A percentile compares a stretch with the other conserved stretches of the same genome.
Conservation (phyloP, 2,329 filamentous ascomycete genomes). For the Stenocarpella maydis region DNA sequence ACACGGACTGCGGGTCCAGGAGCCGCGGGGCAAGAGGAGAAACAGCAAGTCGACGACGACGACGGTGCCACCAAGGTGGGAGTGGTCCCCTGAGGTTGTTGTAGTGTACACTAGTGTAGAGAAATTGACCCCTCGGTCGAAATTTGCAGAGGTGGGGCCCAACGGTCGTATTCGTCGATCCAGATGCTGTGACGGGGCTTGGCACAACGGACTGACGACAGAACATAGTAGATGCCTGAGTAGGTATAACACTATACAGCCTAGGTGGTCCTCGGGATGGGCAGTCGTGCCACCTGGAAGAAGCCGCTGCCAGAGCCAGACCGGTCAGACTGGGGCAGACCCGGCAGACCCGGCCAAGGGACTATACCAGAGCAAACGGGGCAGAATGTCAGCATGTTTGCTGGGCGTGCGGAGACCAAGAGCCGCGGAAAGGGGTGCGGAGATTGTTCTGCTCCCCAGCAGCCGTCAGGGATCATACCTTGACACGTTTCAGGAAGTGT, state of each 20-base stretch:
- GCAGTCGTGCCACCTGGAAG: too few relatives aligned
- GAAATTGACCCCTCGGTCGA: constrained; percentile 8
- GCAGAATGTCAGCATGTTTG: constrained; percentile 3
- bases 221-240: too few relatives aligned
- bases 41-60: background rate
- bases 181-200: background rate
- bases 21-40: background rate
- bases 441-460: constrained; percentile 1
- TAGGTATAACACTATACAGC: too few relatives aligned
- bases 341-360: too few relatives aligned
- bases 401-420: constrained; percentile 3
- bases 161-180: constrained; percentile 11
- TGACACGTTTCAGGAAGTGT: constrained; percentile 6
- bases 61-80: constrained; percentile 1
- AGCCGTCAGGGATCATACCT: constrained; percentile 12
- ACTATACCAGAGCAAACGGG: too few relatives aligned
- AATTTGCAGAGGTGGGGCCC: constrained; percentile 19
- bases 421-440: constrained; percentile 8
- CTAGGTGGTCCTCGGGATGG: too few relatives aligned
- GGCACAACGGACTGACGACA: background rate
- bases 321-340: too few relatives aligned
- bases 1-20: background rate
- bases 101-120: too few relatives aligned
- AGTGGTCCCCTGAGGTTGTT: constrained; percentile 8
- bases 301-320: background rate